Conservation (phyloP, 2,329 filamentous ascomycete genomes). For the Lachnellula cervina region DNA sequence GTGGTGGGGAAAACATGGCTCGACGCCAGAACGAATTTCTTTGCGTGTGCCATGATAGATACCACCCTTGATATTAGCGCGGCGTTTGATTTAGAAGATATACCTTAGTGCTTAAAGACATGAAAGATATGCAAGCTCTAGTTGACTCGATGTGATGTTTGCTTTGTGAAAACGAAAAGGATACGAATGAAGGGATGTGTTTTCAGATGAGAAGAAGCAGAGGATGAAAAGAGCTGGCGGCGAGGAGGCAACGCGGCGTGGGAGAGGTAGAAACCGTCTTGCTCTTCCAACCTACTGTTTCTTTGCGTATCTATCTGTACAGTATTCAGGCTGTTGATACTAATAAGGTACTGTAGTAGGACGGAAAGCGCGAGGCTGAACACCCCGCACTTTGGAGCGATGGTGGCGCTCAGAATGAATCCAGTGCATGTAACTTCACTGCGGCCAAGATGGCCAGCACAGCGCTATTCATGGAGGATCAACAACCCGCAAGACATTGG, state of each 20-base stretch:
- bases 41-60: conserved; percentile 25
- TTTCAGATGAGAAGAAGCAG: not conserved
- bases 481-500: no score
- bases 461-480: no score
- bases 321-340: not conserved
- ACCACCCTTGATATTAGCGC: conserved; percentile 31
- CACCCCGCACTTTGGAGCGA: not conserved
- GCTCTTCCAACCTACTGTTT: no score
- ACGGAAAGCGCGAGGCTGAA: not conserved
- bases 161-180: no score
- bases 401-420: not conserved
- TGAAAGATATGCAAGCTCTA: conserved; percentile 1
- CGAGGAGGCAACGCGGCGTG: not conserved
- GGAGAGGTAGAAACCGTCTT: no score
- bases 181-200: no score
- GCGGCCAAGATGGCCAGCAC: no score
- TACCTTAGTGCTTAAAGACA: conserved; percentile 27
- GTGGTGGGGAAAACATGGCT: conserved; percentile 20
- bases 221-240: no score
- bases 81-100: conserved; percentile 25
- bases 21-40: conserved; percentile 27
- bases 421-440: not conserved
- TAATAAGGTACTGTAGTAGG: not conserved
- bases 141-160: no score
- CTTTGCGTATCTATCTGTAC: no score